Base-by-base conservation (phyloP, 208 protist genomes). In the Trypanosoma boissoni region DNA sequence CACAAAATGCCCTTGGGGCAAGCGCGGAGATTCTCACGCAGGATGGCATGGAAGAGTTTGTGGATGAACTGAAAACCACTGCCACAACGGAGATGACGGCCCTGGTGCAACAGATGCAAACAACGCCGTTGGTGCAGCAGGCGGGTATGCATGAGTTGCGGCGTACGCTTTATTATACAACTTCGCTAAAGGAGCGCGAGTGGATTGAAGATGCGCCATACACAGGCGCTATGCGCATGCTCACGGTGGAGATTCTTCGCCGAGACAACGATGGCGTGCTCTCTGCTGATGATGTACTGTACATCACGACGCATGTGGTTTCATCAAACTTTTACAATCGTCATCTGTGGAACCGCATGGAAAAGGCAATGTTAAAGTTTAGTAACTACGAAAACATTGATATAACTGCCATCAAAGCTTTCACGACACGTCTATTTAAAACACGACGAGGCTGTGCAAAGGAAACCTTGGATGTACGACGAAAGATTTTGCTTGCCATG, bases 61-160 rank as follows among this genome's bases (percentile, higher is more conserved):
- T 94, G 10, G 78, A 85, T 12, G 84, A 94, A 66, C 64, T 94
- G 54, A 68, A 78, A 59, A 71, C 78, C 37, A 73, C 78, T 28
- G 76, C 82, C 7, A 68, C 58, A 18, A 62, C 49, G 21, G 80
- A 94, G 68, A 74, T 89, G 52, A 73, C 60, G 44, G 72, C 63
- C 14, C 54, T 94, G 20, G 68, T 82, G 20, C 58, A 77, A n/a
- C 59, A 76, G 32, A 78, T 88, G 68, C 69, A 76, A 45, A 66
- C 50, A 23, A 58, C 76, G 32, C 58, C 73, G n/a, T 55, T 92
- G 58, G 51, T 92, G 54, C 88, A 90, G 64, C 62, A 76, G 45
- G 88, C 88, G 8, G 84, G 84, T 39, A 94, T 94, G 88, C 88
- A 94, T 58, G 88, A 95, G 68, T 55, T 95, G 42, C 77, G 88